phyloP scores from a whole-genome alignment of 2,329 filamentous ascomycete genomes.

The Talaromyces sp. region DNA sequence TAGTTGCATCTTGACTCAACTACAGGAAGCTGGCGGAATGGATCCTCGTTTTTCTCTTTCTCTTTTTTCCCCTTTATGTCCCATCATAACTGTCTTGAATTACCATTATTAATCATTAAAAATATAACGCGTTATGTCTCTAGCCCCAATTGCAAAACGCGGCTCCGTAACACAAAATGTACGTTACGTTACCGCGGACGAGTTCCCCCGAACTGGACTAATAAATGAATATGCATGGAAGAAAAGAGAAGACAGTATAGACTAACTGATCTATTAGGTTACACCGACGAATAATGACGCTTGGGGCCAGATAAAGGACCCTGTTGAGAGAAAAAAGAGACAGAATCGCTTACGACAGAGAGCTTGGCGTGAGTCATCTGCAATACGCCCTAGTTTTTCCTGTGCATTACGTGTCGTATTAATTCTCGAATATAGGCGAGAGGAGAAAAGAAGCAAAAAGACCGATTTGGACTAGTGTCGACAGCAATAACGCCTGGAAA shows the following conservation, averaged over 20 bases:
- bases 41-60: not conserved
- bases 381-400: not conserved
- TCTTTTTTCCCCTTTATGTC: not conserved
- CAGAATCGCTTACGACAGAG: not conserved
- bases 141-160: not conserved
- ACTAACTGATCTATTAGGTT: not conserved
- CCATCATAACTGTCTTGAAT: not conserved
- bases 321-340: not conserved
- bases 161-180: not conserved
- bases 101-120: not conserved
- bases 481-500: not conserved
- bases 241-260: not conserved
- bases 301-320: not conserved
- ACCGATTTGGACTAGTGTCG: not conserved
- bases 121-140: not conserved
- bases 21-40: not conserved
- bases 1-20: not conserved
- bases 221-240: no score
- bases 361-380: not conserved
- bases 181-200: not conserved
- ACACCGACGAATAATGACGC: not conserved
- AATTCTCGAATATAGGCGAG: not conserved
- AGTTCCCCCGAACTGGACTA: not conserved
- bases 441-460: not conserved
- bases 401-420: not conserved